Conservation (phyloP, 345 rosid genomes). For the Gossypium ekmanianum region DNA sequence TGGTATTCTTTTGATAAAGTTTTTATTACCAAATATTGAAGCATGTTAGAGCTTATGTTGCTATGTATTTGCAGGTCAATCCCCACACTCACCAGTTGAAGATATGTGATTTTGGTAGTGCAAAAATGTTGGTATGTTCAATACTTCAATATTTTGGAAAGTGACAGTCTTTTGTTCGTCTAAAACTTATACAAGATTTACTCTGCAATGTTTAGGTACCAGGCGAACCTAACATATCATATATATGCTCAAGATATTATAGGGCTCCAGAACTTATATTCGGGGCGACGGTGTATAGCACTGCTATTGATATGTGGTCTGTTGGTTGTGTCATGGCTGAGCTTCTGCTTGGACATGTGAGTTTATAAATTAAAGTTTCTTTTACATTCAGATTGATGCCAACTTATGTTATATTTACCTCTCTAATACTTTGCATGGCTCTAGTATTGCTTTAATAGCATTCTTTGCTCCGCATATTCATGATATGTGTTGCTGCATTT, state of each 20-base stretch:
- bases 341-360: slow-evolving; percentile 87
- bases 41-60: slow-evolving; percentile 15
- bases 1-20: neutral
- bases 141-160: neutral
- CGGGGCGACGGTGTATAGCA: slow-evolving; percentile 92
- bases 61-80: slow-evolving; percentile 61
- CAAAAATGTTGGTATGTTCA: slow-evolving; percentile 90
- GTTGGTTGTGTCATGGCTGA: slow-evolving; percentile 95
- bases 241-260: slow-evolving; percentile 95
- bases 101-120: slow-evolving; percentile 97
- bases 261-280: slow-evolving; percentile 99
- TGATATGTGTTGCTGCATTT: neutral
- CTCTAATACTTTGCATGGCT: slow-evolving; percentile 10
- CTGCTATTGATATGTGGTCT: slow-evolving; percentile 98
- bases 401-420: neutral
- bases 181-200: slow-evolving; percentile 12
- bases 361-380: slow-evolving; percentile 1
- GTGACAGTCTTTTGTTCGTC: slow-evolving; percentile 8
- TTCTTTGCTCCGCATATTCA: neutral
- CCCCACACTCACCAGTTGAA: slow-evolving; percentile 83
- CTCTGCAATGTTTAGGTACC: slow-evolving; percentile 55
- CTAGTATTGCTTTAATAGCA: neutral
- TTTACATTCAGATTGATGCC: neutral
- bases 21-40: neutral
- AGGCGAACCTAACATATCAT: slow-evolving; percentile 96